phyloP scores from a whole-genome alignment of 2,329 filamentous ascomycete genomes.

The Fusarium albidum region DNA sequence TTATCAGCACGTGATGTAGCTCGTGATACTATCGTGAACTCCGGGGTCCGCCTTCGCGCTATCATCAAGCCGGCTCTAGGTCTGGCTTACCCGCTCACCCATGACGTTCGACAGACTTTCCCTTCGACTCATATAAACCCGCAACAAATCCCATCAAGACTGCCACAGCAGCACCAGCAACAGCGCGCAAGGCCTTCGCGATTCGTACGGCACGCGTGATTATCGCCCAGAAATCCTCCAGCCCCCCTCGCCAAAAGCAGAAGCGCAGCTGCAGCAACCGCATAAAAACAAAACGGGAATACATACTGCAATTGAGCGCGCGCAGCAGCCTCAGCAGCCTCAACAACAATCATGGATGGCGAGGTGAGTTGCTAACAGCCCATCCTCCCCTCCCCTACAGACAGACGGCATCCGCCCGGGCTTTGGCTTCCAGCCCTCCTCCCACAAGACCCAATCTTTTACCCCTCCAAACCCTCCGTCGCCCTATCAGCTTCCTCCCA shows the following conservation, averaged over 20 bases:
- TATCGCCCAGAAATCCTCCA: slow-evolving; percentile 10
- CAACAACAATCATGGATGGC: slow-evolving; percentile 36
- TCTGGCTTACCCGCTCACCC: slow-evolving; percentile 30
- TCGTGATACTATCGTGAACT: slow-evolving; percentile 25
- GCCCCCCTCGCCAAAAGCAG: slow-evolving; percentile 11
- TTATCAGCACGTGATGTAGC: slow-evolving; percentile 9
- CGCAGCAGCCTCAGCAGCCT: slow-evolving; percentile 17
- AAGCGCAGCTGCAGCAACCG: slow-evolving; percentile 23
- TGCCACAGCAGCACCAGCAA: slow-evolving; percentile 1
- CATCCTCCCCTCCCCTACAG: not conserved
- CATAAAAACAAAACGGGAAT: slow-evolving; percentile 21
- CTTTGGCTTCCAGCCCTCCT: slow-evolving; percentile 2
- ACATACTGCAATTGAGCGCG: slow-evolving; percentile 15
- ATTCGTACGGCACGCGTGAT: not conserved
- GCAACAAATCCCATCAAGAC: slow-evolving; percentile 21
- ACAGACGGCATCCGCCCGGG: not conserved
- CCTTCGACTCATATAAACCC: slow-evolving; percentile 31
- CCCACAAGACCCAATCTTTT: slow-evolving; percentile 31
- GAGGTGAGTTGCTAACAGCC: slow-evolving; percentile 33
- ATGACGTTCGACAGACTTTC: slow-evolving; percentile 32
- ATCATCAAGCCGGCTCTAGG: slow-evolving; percentile 15
- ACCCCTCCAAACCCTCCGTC: slow-evolving; percentile 35
- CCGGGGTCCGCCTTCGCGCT: slow-evolving; percentile 15
- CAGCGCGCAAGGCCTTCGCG: slow-evolving; percentile 8
- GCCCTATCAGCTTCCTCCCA: slow-evolving; percentile 14